Evolutionary conservation across 2,329 filamentous ascomycete species (phyloP).

Genomic region (Pyrenochaeta sp.): DNA sequence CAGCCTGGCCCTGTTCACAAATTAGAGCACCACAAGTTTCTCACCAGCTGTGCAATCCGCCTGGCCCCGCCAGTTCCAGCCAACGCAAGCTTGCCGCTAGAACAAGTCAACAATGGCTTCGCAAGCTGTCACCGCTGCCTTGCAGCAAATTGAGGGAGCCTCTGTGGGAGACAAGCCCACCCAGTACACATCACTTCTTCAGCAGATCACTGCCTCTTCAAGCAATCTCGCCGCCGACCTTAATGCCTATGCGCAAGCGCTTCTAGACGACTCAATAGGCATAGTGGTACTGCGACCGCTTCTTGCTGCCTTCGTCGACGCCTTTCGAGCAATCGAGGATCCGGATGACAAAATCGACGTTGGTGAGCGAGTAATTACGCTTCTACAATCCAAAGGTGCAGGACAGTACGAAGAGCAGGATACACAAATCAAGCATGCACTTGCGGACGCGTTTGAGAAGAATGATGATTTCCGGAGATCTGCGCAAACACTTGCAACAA

Average conservation of each 20-base stretch:
- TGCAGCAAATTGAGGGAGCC: constrained; percentile 60
- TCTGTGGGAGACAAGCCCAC: constrained; percentile 61
- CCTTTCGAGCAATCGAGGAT: constrained; percentile 68
- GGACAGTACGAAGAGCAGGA: constrained; percentile 84
- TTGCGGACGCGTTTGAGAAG: constrained; percentile 83
- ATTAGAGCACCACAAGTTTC: background rate
- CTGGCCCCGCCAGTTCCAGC: background rate
- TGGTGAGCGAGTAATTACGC: constrained; percentile 74
- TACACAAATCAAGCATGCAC: constrained; percentile 77
- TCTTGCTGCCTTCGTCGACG: constrained; percentile 70
- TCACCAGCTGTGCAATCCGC: background rate
- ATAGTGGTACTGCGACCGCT: constrained; percentile 79
- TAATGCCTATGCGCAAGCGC: constrained; percentile 70
- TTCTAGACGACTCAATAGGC: constrained; percentile 74
- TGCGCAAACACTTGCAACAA: constrained; percentile 79
- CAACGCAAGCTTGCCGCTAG: background rate
- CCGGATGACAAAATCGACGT: constrained; percentile 77
- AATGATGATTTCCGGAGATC: constrained; percentile 83
- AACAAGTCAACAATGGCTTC: constrained; percentile 57
- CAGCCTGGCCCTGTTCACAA: background rate
- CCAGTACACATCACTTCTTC: constrained; percentile 66
- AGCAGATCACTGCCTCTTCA: constrained; percentile 61
- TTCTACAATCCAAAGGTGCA: constrained; percentile 71
- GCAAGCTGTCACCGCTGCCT: constrained; percentile 56
- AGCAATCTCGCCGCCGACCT: constrained; percentile 67